Evolutionary conservation across 2,329 filamentous ascomycete species (phyloP).

Genomic region (Ceratocystis huliohia): DNA sequence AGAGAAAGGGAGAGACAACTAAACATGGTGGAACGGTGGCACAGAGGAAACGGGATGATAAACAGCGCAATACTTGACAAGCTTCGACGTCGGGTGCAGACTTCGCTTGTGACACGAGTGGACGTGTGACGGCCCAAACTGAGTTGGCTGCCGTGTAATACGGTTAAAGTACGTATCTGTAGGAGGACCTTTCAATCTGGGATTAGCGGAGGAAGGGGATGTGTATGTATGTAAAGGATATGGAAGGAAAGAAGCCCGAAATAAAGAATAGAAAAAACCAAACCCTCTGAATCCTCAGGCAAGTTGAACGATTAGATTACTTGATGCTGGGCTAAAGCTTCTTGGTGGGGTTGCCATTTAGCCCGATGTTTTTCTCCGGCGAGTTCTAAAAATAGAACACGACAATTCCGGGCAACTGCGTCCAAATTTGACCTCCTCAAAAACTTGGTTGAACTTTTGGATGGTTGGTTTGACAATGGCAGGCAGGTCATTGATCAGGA

Average conservation of each 20-base stretch:
- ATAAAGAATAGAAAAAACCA: neutral
- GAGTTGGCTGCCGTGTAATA: neutral
- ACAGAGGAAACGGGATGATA: neutral
- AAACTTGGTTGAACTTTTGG: neutral
- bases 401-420: neutral
- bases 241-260: too few relatives aligned
- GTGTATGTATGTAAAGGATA: too few relatives aligned
- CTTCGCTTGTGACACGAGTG: neutral
- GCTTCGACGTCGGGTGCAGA: neutral
- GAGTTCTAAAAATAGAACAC: slow-evolving; percentile 5
- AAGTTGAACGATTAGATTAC: neutral
- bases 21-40: neutral
- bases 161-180: neutral
- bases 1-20: neutral
- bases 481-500: neutral
- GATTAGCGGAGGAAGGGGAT: neutral
- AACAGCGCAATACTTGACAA: neutral
- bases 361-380: neutral
- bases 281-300: too few relatives aligned
- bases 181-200: neutral
- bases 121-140: neutral
- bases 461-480: neutral
- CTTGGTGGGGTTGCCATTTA: neutral
- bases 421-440: neutral
- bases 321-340: neutral